Evolutionary conservation across 2,329 filamentous ascomycete species (phyloP).

Genomic region (Ophiostoma perfectum): DNA sequence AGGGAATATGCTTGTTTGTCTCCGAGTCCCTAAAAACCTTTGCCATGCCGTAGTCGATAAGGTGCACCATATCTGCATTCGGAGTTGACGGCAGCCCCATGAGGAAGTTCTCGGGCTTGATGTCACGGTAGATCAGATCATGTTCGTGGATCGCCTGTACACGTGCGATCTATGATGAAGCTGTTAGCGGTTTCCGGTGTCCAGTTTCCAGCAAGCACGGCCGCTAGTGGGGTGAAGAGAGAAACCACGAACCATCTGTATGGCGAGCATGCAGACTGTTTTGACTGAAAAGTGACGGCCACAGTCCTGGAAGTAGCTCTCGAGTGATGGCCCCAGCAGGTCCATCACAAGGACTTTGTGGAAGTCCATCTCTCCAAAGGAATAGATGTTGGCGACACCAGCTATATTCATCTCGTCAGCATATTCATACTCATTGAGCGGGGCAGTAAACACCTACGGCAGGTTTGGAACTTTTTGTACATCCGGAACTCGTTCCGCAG

Average conservation of each 20-base stretch:
- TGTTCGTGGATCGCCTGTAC: slow-evolving; percentile 94
- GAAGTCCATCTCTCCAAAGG: slow-evolving; percentile 26
- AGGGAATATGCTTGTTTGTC: slow-evolving; percentile 97
- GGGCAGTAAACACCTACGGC: slow-evolving; percentile 16
- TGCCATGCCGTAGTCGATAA: slow-evolving; percentile 98
- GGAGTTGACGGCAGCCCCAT: slow-evolving; percentile 88
- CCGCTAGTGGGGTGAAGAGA: background rate
- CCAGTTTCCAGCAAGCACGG: no score
- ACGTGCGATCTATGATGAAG: slow-evolving; percentile 62
- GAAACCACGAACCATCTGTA: slow-evolving; percentile 25
- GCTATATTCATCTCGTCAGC: slow-evolving; percentile 12
- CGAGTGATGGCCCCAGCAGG: slow-evolving; percentile 25
- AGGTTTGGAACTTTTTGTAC: slow-evolving; percentile 24
- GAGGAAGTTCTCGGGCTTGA: slow-evolving; percentile 98
- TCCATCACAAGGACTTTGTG: slow-evolving; percentile 28
- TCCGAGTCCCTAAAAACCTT: slow-evolving; percentile 98
- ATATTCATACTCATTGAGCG: background rate
- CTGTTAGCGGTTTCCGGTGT: background rate
- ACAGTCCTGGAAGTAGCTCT: slow-evolving; percentile 21
- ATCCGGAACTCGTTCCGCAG: slow-evolving; percentile 27
- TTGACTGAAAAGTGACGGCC: slow-evolving; percentile 23
- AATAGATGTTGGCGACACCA: slow-evolving; percentile 25
- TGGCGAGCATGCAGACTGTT: slow-evolving; percentile 26
- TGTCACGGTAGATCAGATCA: slow-evolving; percentile 97
- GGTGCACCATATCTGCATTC: slow-evolving; percentile 89